Evolutionary conservation across 1,284 basidiomycete genomes (phyloP), one percentile per base, ranked within the genome.

Genomic region (Cryptococcus sp.): DNA sequence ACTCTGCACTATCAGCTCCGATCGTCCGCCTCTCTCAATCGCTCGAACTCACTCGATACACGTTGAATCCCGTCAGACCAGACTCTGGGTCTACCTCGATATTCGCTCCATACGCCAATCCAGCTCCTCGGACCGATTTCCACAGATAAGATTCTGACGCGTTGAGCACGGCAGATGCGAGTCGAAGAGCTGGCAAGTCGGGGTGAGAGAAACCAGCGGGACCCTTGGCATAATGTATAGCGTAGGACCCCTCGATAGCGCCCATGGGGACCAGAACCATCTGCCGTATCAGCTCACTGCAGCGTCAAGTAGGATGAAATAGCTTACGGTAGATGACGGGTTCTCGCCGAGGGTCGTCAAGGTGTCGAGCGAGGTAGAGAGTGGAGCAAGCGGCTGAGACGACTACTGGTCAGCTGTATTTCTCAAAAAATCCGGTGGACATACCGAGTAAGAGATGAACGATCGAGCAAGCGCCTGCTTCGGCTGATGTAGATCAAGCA

Each of bases 111-210:
- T 99, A 99, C 0, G 95, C 95, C 38, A 97, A 75, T 14, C 93
- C 93, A 45, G 87, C 85, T 3, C 93, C 93, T 49, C 92, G 84
- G 56, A 97, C 90, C 52, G 84, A 85, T 84, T 72, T 69, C 94
- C 95, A 98, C 50, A 98, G 81, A 71, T 86, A 97, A 57, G 87
- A 87, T 75, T 98, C 95, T 43, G 92, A 84, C 2, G 91, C 94
- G 60, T 97, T 97, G 42, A 99, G 76, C 4, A 93, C 82, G 54
- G 92, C 86, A 6, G 86, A 74, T 1, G 92, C 85, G n/a, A 98
- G 81, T 28, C 83, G 80, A 28, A 97, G 74, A 14, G 86, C 86
- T 1, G 94, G 86, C 51, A 85, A 85, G 57, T 97, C 90, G 1
- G 85, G 82, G 68, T 97, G 85, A 53, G 81, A 71, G 68, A 86